phyloP scores from a whole-genome alignment of 495 filamentous ascomycete species.

The Neurospora tetraspora region DNA sequence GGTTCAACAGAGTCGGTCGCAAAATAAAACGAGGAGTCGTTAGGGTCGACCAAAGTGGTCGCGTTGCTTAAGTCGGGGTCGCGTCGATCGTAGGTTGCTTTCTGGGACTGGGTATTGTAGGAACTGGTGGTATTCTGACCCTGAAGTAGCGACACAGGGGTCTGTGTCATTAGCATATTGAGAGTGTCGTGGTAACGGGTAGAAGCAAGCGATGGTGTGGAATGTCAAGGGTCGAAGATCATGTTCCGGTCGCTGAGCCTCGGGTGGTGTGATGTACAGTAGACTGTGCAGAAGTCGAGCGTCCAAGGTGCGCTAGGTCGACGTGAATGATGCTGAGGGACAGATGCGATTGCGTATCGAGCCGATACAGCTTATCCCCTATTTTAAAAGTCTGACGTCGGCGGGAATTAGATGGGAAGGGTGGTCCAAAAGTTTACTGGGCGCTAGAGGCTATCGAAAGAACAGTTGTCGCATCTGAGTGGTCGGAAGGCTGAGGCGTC shows the following conservation, averaged over 20 bases:
- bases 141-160: conserved; percentile 37
- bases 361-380: neutral
- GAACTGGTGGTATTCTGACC: conserved; percentile 29
- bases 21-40: conserved; percentile 4
- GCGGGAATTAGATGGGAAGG: neutral
- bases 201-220: neutral
- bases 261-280: neutral
- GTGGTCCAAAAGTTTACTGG: neutral
- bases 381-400: neutral
- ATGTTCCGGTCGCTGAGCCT: neutral
- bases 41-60: conserved; percentile 26
- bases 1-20: conserved; percentile 20
- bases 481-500: conserved; percentile 16
- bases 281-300: neutral
- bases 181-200: conserved; percentile 1
- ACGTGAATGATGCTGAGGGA: neutral
- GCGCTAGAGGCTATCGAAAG: conserved; percentile 16
- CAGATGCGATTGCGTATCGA: neutral
- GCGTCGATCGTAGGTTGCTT: neutral
- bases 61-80: conserved; percentile 19
- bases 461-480: conserved; percentile 20
- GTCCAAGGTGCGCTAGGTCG: neutral
- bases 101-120: conserved; percentile 23
- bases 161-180: conserved; percentile 43
- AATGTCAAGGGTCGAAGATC: neutral